phyloP scores from a whole-genome alignment of 495 filamentous ascomycete species.

The Penicillium psychrofluorescens region DNA sequence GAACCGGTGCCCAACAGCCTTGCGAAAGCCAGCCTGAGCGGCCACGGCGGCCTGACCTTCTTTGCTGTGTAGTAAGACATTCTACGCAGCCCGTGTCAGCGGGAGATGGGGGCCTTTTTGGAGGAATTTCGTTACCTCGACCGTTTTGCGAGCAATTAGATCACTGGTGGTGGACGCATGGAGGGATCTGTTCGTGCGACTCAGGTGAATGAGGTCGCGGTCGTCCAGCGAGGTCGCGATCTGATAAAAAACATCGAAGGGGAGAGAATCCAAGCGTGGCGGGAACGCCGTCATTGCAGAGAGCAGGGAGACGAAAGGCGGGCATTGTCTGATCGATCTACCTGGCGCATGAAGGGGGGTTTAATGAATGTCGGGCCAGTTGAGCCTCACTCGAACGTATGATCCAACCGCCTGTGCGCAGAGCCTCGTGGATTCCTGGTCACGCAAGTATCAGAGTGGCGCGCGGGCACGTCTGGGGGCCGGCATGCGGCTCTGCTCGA shows the following conservation, averaged over 20 bases:
- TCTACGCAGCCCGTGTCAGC: constrained; percentile 29
- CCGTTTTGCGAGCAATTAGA: constrained; percentile 51
- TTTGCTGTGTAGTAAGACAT: constrained; percentile 45
- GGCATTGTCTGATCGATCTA: background rate
- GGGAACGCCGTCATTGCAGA: constrained; percentile 13
- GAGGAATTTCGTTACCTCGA: constrained; percentile 40
- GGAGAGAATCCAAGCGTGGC: constrained; percentile 36
- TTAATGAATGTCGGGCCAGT: too few relatives aligned
- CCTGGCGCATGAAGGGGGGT: background rate
- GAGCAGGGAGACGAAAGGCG: background rate
- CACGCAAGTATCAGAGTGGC: background rate
- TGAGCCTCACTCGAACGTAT: too few relatives aligned
- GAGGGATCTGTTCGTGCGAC: constrained; percentile 46
- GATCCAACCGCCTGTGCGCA: too few relatives aligned
- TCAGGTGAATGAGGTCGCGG: constrained; percentile 33
- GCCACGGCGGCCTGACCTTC: constrained; percentile 48
- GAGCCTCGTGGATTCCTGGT: too few relatives aligned
- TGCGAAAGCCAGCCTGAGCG: constrained; percentile 39
- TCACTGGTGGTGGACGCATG: constrained; percentile 48
- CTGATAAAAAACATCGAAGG: constrained; percentile 58
- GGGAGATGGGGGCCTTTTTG: background rate
- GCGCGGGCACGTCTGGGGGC: background rate
- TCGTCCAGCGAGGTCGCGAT: constrained; percentile 42
- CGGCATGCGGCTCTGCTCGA: too few relatives aligned
- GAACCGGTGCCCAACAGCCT: constrained; percentile 51